Evolutionary conservation across 805 yeast species (phyloP).

Genomic region (Metschnikowia kunwiensis): DNA sequence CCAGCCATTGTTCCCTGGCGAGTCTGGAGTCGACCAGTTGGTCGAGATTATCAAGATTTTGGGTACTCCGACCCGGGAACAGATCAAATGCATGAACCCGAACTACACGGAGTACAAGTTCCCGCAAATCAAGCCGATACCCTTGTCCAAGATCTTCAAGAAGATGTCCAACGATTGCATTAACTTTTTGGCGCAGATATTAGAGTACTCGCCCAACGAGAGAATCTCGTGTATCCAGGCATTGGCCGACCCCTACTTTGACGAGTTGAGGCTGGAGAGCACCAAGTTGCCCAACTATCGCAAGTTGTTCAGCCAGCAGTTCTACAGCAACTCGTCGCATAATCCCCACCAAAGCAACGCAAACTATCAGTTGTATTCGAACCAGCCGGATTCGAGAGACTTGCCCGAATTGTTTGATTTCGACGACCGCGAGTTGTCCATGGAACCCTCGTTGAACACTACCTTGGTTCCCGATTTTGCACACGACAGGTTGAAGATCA

Average conservation of each 20-base stretch:
- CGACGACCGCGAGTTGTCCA: conserved; percentile 48
- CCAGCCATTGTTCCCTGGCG: conserved; percentile 97
- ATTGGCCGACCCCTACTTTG: conserved; percentile 51
- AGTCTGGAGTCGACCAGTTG: conserved; percentile 93
- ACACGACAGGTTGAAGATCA: conserved; percentile 25
- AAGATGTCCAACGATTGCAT: conserved; percentile 52
- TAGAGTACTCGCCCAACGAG: conserved; percentile 67
- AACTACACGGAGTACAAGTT: conserved; percentile 96
- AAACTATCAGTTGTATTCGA: conserved; percentile 38
- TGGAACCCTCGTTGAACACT: conserved; percentile 38
- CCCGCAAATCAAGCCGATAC: conserved; percentile 81
- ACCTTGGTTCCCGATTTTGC: conserved; percentile 45
- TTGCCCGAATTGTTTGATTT: conserved; percentile 54
- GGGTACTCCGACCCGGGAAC: conserved; percentile 93
- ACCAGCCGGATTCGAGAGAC: conserved; percentile 39
- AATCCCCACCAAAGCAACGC: conserved; percentile 37
- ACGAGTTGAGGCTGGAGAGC: conserved; percentile 43
- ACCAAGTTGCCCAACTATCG: conserved; percentile 44
- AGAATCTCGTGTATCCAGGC: conserved; percentile 60
- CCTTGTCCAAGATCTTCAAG: conserved; percentile 64
- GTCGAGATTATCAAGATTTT: conserved; percentile 94
- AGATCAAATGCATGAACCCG: conserved; percentile 92
- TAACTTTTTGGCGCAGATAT: conserved; percentile 51
- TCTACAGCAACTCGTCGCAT: conserved; percentile 25
- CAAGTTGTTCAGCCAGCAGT: conserved; percentile 40